A percentile compares a stretch with the other conserved stretches of the same genome.
phyloP scores from a whole-genome alignment of 345 rosid genomes.

The Carallia brachiata region DNA sequence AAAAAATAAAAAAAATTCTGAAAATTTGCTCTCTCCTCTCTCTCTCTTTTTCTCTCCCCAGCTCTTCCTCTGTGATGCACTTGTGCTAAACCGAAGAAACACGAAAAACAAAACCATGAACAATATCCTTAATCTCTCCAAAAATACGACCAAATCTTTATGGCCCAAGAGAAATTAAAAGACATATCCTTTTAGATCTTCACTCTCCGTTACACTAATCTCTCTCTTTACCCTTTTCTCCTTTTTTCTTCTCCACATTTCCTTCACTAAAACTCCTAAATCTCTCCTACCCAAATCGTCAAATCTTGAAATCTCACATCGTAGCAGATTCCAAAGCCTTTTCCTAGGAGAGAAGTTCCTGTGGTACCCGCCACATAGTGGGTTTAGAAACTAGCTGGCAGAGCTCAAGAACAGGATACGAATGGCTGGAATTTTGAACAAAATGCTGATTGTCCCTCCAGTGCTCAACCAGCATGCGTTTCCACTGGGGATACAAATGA shows the following conservation, averaged over 20 bases:
- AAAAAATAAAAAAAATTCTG: too few relatives aligned
- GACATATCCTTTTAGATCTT: too few relatives aligned
- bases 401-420: conserved; percentile 78
- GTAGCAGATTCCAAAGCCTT: conserved; percentile 24
- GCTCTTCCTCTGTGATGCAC: neutral
- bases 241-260: too few relatives aligned
- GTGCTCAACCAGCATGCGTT: conserved; percentile 90
- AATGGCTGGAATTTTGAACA: conserved; percentile 70
- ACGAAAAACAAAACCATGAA: conserved; percentile 26
- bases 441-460: conserved; percentile 83
- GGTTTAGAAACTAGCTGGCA: conserved; percentile 90
- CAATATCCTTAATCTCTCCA: conserved; percentile 27
- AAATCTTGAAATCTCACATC: conserved; percentile 38
- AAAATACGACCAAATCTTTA: too few relatives aligned
- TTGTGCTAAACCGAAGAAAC: neutral
- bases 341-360: conserved; percentile 47
- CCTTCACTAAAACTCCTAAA: too few relatives aligned
- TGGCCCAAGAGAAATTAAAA: too few relatives aligned
- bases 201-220: too few relatives aligned
- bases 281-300: conserved; percentile 8
- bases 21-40: too few relatives aligned
- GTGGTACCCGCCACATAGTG: conserved; percentile 87
- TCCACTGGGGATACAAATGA: conserved; percentile 47
- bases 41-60: too few relatives aligned
- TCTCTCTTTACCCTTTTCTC: too few relatives aligned